A percentile compares a stretch with the other conserved stretches of the same genome.
phyloP scores from a whole-genome alignment of 306 rosid species.

The Hippophae tibetana region DNA sequence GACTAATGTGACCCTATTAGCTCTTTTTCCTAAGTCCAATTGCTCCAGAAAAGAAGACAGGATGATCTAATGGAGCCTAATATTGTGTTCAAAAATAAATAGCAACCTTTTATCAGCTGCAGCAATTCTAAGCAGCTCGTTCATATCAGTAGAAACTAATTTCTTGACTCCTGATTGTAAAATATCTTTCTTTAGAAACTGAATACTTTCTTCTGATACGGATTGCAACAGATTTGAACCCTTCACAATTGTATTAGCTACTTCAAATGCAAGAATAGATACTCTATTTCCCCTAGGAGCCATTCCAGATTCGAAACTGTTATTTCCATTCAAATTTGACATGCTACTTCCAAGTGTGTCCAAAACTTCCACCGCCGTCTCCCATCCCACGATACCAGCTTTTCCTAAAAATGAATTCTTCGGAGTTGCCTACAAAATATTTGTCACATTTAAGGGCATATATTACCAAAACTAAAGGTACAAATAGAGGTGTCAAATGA shows the following conservation, averaged over 20 bases:
- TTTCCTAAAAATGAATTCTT: slow-evolving; percentile 50
- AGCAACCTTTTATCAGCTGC: slow-evolving; percentile 83
- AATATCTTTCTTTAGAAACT: slow-evolving; percentile 55
- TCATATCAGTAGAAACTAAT: slow-evolving; percentile 60
- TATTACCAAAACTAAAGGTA: not conserved
- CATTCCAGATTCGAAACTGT: slow-evolving; percentile 42
- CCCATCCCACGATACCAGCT: slow-evolving; percentile 41
- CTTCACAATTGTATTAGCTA: slow-evolving; percentile 82
- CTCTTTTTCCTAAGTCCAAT: not conserved
- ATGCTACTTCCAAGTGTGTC: slow-evolving; percentile 72
- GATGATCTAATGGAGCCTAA: not conserved
- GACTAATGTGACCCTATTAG: too few relatives aligned
- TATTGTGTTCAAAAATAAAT: slow-evolving; percentile 7
- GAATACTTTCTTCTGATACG: slow-evolving; percentile 63
- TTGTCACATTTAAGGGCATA: slow-evolving; percentile 12
- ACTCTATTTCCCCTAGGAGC: slow-evolving; percentile 50
- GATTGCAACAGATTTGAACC: slow-evolving; percentile 59
- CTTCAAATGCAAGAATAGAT: slow-evolving; percentile 88
- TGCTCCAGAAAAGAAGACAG: not conserved
- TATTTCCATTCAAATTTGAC: slow-evolving; percentile 41
- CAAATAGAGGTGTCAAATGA: not conserved
- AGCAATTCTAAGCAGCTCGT: slow-evolving; percentile 63
- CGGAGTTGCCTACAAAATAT: slow-evolving; percentile 32
- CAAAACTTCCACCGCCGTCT: slow-evolving; percentile 68
- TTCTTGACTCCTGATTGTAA: slow-evolving; percentile 55